Conservation (phyloP, 2,329 filamentous ascomycete genomes). For the Aspergillus tanneri region DNA sequence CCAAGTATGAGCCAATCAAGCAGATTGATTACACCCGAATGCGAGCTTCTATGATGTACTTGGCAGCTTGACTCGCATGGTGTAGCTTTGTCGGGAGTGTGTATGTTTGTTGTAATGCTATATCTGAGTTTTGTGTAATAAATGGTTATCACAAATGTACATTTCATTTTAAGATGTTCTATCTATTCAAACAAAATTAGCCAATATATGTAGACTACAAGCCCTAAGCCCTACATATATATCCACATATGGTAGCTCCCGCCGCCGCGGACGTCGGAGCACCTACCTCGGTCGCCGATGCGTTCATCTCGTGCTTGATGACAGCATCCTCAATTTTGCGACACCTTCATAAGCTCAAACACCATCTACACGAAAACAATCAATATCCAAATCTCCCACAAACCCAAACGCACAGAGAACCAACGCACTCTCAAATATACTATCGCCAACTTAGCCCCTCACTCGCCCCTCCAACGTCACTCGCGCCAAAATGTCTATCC, state of each 20-base stretch:
- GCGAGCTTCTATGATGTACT: slow-evolving; percentile 31
- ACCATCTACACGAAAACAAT: background rate
- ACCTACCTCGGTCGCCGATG: slow-evolving; percentile 9
- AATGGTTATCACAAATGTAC: too few relatives aligned
- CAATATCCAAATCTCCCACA: background rate
- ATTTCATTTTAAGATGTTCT: too few relatives aligned
- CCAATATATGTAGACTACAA: background rate
- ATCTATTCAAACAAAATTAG: too few relatives aligned
- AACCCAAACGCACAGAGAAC: background rate
- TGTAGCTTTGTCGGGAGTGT: too few relatives aligned
- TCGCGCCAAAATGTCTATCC: slow-evolving; percentile 72
- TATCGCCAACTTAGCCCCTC: background rate
- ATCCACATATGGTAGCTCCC: slow-evolving; percentile 11
- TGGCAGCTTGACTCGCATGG: too few relatives aligned
- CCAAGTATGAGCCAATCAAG: slow-evolving; percentile 54
- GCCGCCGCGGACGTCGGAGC: slow-evolving; percentile 9
- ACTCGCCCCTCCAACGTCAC: slow-evolving; percentile 9
- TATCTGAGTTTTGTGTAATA: too few relatives aligned
- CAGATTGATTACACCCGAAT: slow-evolving; percentile 39
- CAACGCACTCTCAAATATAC: background rate
- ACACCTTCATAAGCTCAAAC: background rate
- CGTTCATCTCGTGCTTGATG: slow-evolving; percentile 11
- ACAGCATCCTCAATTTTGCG: background rate
- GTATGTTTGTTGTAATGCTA: too few relatives aligned
- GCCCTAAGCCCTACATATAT: slow-evolving; percentile 24